Evolutionary conservation across 441 rosid species (phyloP).

Genomic region (Oxalis stricta): DNA sequence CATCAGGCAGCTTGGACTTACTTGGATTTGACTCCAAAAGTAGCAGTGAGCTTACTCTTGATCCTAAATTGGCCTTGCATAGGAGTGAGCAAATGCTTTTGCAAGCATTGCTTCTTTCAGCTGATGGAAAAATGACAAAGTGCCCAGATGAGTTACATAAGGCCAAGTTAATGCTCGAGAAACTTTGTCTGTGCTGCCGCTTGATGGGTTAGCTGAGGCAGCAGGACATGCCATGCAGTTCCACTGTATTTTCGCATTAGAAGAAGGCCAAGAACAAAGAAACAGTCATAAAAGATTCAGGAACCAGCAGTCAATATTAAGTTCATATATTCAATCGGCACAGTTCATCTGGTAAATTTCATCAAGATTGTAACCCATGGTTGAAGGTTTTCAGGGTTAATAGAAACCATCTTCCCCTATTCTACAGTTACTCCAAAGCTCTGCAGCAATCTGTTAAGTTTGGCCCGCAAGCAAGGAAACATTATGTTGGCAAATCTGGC

Average conservation of each 20-base stretch:
- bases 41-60: conserved; percentile 85
- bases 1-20: conserved; percentile 80
- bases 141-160: conserved; percentile 57
- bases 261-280: conserved; percentile 39
- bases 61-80: conserved; percentile 82
- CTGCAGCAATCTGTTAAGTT: conserved; percentile 59
- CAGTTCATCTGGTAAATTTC: conserved; percentile 43
- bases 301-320: conserved; percentile 33
- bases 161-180: conserved; percentile 82
- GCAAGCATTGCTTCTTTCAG: conserved; percentile 72
- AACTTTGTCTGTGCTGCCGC: conserved; percentile 60
- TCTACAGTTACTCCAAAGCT: conserved; percentile 70
- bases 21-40: conserved; percentile 94
- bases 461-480: conserved; percentile 85
- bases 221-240: conserved; percentile 64
- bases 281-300: conserved; percentile 28
- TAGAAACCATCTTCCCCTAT: conserved; percentile 48
- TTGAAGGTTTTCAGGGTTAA: conserved; percentile 73
- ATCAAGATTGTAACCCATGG: conserved; percentile 90
- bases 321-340: conserved; percentile 48
- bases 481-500: conserved; percentile 54
- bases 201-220: conserved; percentile 81
- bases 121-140: conserved; percentile 66
- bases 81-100: conserved; percentile 99
- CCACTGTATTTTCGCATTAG: conserved; percentile 81